phyloP scores from a whole-genome alignment of 441 rosid genomes.

The Omphalea diandra region DNA sequence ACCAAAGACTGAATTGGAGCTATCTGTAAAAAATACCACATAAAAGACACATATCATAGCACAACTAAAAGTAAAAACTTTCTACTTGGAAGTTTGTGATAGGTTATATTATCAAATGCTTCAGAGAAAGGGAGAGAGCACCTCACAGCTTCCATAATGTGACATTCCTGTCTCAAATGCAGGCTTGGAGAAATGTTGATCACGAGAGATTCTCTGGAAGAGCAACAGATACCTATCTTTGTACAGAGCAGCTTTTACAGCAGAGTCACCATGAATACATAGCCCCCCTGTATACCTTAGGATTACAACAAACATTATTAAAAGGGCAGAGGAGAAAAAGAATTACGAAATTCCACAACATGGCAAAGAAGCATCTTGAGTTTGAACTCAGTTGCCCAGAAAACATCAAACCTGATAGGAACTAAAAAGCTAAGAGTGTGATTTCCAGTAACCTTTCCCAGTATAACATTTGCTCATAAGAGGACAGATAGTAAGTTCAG shows the following conservation, averaged over 20 bases:
- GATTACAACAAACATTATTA: background rate
- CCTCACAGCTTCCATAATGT: slow-evolving; percentile 72
- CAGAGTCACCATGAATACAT: slow-evolving; percentile 79
- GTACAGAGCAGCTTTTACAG: slow-evolving; percentile 66
- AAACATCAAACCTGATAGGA: background rate
- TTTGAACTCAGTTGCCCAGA: background rate
- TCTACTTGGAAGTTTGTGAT: background rate
- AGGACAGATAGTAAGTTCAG: background rate
- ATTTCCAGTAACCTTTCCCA: background rate
- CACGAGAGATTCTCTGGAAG: slow-evolving; percentile 81
- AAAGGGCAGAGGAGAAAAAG: background rate
- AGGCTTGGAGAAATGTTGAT: slow-evolving; percentile 71
- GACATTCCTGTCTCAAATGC: slow-evolving; percentile 68
- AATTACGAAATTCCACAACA: background rate
- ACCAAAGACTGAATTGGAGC: slow-evolving; percentile 81
- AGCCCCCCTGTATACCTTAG: slow-evolving; percentile 53
- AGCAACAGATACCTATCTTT: slow-evolving; percentile 72
- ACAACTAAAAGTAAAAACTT: background rate
- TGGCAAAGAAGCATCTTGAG: background rate
- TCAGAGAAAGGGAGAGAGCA: slow-evolving; percentile 20
- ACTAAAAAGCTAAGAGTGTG: background rate
- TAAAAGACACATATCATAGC: background rate
- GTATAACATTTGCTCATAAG: background rate
- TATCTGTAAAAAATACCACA: slow-evolving; percentile 47
- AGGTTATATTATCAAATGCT: background rate